These are phyloP conservation scores for Litsea cubeba DNA, from an alignment of 164 flowering plant genomes.

Conservation along the genomic window DNA sequence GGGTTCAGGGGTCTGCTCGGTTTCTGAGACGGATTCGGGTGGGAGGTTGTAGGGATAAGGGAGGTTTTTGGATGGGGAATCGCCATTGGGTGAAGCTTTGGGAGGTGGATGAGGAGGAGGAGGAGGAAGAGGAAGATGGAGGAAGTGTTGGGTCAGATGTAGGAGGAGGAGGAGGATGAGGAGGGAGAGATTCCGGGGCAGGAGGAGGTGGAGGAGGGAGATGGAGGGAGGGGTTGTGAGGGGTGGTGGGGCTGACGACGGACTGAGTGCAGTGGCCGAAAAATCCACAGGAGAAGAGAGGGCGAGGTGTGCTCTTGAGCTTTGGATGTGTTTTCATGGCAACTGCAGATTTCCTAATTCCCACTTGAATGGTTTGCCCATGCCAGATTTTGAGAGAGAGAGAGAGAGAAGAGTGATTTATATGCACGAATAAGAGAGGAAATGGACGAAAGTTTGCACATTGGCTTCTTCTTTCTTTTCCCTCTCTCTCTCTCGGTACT, in stretches of 20 bases:
- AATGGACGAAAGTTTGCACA: no score
- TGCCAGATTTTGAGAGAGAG: no score
- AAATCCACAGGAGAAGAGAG: conserved; percentile 72
- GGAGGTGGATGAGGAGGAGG: conserved; percentile 73
- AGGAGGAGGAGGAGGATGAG: conserved; percentile 11
- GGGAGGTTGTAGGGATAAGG: conserved; percentile 20
- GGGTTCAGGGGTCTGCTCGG: conserved; percentile 9
- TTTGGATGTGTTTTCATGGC: conserved; percentile 69
- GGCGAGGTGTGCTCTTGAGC: conserved; percentile 57
- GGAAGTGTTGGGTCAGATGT: conserved; percentile 14
- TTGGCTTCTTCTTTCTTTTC: no score
- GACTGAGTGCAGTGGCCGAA: conserved; percentile 77
- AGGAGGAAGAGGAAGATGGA: conserved; percentile 11
- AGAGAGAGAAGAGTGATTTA: no score
- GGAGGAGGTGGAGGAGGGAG: conserved; percentile 17
- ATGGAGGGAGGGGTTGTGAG: conserved; percentile 26
- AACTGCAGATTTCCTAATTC: no score
- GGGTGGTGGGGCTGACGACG: conserved; percentile 57
- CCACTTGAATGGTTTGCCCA: no score
- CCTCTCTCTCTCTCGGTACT: no score
- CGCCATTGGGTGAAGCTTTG: conserved; percentile 95
- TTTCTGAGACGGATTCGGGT: conserved; percentile 12
- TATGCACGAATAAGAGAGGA: no score
- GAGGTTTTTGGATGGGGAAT: conserved; percentile 51
- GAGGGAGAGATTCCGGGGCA: neutral